Base-by-base conservation (phyloP, 2,329 filamentous ascomycete genomes). In the Clarireedia paspali region DNA sequence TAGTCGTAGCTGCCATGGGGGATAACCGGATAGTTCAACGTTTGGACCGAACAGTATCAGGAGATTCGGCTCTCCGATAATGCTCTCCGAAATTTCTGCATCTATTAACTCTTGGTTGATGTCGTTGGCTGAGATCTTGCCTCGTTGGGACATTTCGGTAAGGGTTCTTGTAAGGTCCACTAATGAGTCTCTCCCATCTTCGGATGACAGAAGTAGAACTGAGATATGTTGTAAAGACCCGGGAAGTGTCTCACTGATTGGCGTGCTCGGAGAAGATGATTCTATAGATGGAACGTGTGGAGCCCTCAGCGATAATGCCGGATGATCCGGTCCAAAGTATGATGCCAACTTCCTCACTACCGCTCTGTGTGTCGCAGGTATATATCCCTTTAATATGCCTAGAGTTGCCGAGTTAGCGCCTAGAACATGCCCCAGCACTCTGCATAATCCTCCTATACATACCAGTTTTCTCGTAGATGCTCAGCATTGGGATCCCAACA, bases 161-260 rank as follows among this genome's bases (percentile, higher is more conserved):
- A 99, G 78, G 1, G 95, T 97, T 68, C 91, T 90, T 44, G 94
- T 99, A 47, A 99, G 80, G 71, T 99, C 94, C 42, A 99, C 91
- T 60, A 99, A 82, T 4, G 92, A 96, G 67, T 95, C 90, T 54
- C 92, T 84, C 49, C 94, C 92, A 65, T 99, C 94, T 55, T 92
- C 87, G 39, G 84, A 83, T 14, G 90, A 95, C 50, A 99, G 82
- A 40, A 99, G 81, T 56, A 96, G 81, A 17, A 97, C 76, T 72
- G 55, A 85, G 68, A 63, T 57, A 71, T 66, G 75, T 71, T 61
- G 74, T 70, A 63, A 69, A 50, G 53, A 55, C 10, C 47, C 53
- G 62, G 65, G 66, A 64, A 64, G 24, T 69, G 68, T 59, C 72
- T 68, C 63, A 77, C 68, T 69, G 70, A 65, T 68, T 60, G 67